A percentile compares a stretch with the other conserved stretches of the same genome.
phyloP scores from a whole-genome alignment of 2,329 filamentous ascomycete genomes.

The Bertia moriformis region DNA sequence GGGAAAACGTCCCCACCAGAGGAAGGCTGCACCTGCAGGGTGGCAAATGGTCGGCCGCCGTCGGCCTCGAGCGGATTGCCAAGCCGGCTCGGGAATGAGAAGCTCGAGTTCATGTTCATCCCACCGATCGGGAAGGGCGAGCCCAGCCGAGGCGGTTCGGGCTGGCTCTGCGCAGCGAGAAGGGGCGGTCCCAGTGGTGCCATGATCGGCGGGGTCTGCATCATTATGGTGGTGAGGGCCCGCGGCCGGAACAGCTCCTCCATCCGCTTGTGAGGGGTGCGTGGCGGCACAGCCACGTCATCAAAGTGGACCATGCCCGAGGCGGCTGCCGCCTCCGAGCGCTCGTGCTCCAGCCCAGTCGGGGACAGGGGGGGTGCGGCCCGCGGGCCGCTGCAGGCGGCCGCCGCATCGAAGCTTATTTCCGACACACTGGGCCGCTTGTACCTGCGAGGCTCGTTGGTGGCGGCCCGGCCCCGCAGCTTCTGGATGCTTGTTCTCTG shows the following conservation, averaged over 20 bases:
- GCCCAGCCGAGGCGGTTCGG: constrained; percentile 33
- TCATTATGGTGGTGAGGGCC: constrained; percentile 9
- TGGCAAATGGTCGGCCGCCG: constrained; percentile 37
- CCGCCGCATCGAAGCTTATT: too few relatives aligned
- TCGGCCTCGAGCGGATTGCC: constrained; percentile 27
- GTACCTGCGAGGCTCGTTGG: constrained; percentile 29
- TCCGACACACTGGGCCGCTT: not conserved
- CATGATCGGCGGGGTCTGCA: constrained; percentile 8
- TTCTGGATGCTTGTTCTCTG: constrained; percentile 39
- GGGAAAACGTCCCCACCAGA: constrained; percentile 14
- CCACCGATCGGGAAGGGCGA: constrained; percentile 43
- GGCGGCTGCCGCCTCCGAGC: not conserved
- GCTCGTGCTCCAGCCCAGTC: not conserved
- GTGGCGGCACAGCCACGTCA: not conserved
- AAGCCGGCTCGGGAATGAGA: constrained; percentile 46
- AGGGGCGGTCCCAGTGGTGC: too few relatives aligned
- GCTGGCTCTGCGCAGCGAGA: constrained; percentile 13
- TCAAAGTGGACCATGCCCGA: not conserved
- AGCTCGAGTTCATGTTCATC: constrained; percentile 34
- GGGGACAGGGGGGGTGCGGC: not conserved
- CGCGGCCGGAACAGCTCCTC: constrained; percentile 34
- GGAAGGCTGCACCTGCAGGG: too few relatives aligned
- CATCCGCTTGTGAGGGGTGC: constrained; percentile 13
- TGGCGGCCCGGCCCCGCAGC: constrained; percentile 3
- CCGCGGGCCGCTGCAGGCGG: too few relatives aligned